Evolutionary conservation across 768 basidiomycete genomes (phyloP).

Genomic region (Leccinum variicolor): DNA sequence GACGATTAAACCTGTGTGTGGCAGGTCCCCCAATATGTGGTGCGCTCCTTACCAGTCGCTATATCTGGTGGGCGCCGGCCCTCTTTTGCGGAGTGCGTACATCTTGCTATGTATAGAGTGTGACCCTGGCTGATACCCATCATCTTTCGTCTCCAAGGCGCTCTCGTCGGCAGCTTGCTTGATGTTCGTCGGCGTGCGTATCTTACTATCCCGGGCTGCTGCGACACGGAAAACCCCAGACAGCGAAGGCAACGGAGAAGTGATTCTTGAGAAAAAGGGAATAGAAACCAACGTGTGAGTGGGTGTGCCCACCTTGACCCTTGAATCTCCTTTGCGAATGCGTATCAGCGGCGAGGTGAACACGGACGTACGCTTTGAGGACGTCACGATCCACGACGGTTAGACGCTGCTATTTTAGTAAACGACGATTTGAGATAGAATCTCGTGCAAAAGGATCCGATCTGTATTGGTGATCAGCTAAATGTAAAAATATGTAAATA

Average conservation of each 20-base stretch:
- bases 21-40: slow-evolving; percentile 56
- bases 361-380: neutral
- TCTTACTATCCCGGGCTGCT: neutral
- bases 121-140: neutral
- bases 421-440: neutral
- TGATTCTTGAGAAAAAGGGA: neutral
- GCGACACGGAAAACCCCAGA: neutral
- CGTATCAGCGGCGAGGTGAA: neutral
- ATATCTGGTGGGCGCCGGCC: slow-evolving; percentile 56
- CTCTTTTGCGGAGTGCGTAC: slow-evolving; percentile 45
- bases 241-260: neutral
- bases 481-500: neutral
- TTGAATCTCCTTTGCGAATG: neutral
- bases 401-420: neutral
- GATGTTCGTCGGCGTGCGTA: slow-evolving; percentile 15
- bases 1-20: slow-evolving; percentile 6
- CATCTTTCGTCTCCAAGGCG: neutral
- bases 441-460: neutral
- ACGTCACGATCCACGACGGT: neutral
- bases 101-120: neutral
- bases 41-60: slow-evolving; percentile 45
- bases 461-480: neutral
- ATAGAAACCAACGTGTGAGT: neutral
- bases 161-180: neutral
- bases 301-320: neutral